phyloP scores from a whole-genome alignment of 441 rosid species.

The Populus trichocarpa region DNA sequence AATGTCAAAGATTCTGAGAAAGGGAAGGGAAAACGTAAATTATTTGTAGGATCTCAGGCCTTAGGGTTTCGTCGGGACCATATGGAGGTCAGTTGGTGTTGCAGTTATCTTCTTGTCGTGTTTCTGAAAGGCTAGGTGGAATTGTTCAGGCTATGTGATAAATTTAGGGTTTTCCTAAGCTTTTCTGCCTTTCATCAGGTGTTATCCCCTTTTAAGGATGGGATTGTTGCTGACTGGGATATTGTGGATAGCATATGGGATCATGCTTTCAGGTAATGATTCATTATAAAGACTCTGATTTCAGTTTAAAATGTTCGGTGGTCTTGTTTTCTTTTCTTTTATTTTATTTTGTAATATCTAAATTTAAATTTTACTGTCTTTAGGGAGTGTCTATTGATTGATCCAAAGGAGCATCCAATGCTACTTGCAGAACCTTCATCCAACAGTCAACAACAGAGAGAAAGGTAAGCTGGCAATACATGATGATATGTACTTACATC shows the following conservation, averaged over 20 bases:
- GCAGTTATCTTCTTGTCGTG: not conserved
- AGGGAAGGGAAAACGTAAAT: slow-evolving; percentile 60
- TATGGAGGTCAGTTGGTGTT: slow-evolving; percentile 72
- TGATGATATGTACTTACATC: slow-evolving; percentile 1
- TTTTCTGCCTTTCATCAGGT: slow-evolving; percentile 43
- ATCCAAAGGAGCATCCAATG: slow-evolving; percentile 99
- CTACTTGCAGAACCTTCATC: slow-evolving; percentile 95
- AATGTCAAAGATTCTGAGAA: slow-evolving; percentile 57
- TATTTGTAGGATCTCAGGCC: slow-evolving; percentile 89
- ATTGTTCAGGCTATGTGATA: not conserved
- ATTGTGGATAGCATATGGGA: slow-evolving; percentile 97
- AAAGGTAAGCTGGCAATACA: slow-evolving; percentile 48
- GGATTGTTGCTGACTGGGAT: slow-evolving; percentile 95
- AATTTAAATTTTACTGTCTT: slow-evolving; percentile 9
- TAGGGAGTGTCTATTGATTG: slow-evolving; percentile 90
- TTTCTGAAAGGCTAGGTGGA: not conserved
- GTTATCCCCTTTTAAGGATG: slow-evolving; percentile 86
- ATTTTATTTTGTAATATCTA: not conserved
- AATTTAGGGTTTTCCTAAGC: slow-evolving; percentile 8
- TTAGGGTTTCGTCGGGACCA: slow-evolving; percentile 84
- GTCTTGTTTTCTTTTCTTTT: not conserved
- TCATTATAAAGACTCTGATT: slow-evolving; percentile 1
- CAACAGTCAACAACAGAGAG: slow-evolving; percentile 91
- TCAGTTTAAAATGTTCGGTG: not conserved
- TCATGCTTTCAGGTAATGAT: slow-evolving; percentile 77